Evolutionary conservation across 2,329 filamentous ascomycete species (phyloP).

Genomic region (Allantophomopsis lycopodina): DNA sequence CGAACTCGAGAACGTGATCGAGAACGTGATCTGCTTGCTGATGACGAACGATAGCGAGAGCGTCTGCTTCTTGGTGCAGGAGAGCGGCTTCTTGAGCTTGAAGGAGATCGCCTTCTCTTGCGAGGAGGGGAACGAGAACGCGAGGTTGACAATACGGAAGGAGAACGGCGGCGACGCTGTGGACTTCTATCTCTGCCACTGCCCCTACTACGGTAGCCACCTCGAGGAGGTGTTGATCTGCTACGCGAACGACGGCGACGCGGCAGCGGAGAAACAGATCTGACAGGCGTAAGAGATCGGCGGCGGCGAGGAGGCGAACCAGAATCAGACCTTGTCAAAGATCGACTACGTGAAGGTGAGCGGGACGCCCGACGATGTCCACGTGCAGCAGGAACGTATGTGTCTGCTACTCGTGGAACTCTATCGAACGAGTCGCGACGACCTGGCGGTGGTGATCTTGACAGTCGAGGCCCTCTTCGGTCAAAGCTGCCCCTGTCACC

Average conservation of each 20-base stretch:
- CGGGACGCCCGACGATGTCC: slow-evolving; percentile 14
- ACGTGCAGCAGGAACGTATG: slow-evolving; percentile 18
- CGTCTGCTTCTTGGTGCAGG: slow-evolving; percentile 14
- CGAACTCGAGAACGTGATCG: slow-evolving; percentile 4
- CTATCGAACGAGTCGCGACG: slow-evolving; percentile 21
- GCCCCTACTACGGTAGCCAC: slow-evolving; percentile 13
- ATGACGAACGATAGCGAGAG: slow-evolving; percentile 11
- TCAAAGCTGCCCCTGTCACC: slow-evolving; percentile 23
- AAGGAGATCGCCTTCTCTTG: slow-evolving; percentile 17
- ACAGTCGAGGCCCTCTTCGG: slow-evolving; percentile 27
- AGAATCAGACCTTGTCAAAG: slow-evolving; percentile 15
- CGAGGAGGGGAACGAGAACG: slow-evolving; percentile 1
- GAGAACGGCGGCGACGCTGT: slow-evolving; percentile 8
- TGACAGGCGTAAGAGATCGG: slow-evolving; percentile 10
- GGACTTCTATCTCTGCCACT: slow-evolving; percentile 13
- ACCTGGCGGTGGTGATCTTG: slow-evolving; percentile 24
- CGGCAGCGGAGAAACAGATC: slow-evolving; percentile 17
- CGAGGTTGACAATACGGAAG: slow-evolving; percentile 3
- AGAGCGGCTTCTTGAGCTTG: slow-evolving; percentile 14
- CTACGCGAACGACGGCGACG: slow-evolving; percentile 9
- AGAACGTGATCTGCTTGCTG: slow-evolving; percentile 18
- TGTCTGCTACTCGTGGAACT: slow-evolving; percentile 15
- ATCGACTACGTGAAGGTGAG: slow-evolving; percentile 7
- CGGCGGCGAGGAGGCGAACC: slow-evolving; percentile 14
- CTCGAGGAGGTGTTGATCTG: slow-evolving; percentile 15